Evolutionary conservation across 176 grass and related monocot species (phyloP), one percentile per base, ranked within the genome.

Genomic region (Puccinellia tenuiflora): DNA sequence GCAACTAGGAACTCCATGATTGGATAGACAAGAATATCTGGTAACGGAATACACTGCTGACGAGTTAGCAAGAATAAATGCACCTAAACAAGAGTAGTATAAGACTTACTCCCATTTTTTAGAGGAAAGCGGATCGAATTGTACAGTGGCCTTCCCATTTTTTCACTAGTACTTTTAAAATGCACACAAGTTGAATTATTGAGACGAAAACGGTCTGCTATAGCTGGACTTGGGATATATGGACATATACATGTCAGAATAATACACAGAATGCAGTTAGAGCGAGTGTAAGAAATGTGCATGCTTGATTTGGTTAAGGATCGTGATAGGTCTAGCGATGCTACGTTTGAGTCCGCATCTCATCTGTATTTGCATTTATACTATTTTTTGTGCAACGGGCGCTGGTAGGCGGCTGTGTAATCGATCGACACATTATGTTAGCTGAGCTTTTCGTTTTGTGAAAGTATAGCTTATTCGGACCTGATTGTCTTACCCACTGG

Each of bases 21-120:
- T 71, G 78, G 72, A 70, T 86, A 37, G 54, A 45, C 29, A 77
- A 65, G 88, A 54, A 86, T 86, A 43, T 31, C 14, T 14, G 28
- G 28, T 33, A 14, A 33, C 15, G 29, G 28, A 63, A 63, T 33
- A 63, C 17, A 20, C 15, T 33, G 9, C 65, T 74, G 15, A 73
- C 43, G 7, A 50, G 70, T 20, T 73, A 73, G 6, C 15, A 73
- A 50, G 70, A 31, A 73, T 6, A 50, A n/a, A n/a, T 16, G 45
- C 70, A 31, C 70, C 70, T 31, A 73, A 73, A 31, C 70, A 50
- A 50, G 43, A 0, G 25, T 50, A 50, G 30, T 73, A 50, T 50
- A 73, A 50, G 70, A 73, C 70, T 31, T 69, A 43, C 37, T 15
- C n/a, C n/a, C n/a, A n/a, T n/a, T n/a, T n/a, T n/a, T n/a, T 73